Conservation (phyloP, 1,284 basidiomycete genomes). For the Coriolopsis trogii region DNA sequence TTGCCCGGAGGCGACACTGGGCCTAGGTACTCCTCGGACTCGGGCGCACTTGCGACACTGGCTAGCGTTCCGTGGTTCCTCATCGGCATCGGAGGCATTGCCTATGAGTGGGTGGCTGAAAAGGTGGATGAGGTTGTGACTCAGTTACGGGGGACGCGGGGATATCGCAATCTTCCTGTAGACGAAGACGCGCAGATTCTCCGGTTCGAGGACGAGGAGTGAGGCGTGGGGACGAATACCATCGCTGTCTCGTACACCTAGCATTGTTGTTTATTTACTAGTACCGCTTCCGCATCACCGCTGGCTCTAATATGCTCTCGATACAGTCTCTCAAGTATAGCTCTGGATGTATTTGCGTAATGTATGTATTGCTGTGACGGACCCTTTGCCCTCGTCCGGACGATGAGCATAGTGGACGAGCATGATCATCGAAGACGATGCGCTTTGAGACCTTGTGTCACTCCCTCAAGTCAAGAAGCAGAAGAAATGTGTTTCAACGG, state of each 20-base stretch:
- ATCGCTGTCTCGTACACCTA: constrained; percentile 6
- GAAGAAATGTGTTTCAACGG: no score
- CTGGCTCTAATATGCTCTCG: constrained; percentile 8
- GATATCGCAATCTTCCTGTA: constrained; percentile 83
- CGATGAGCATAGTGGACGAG: no score
- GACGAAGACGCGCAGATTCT: constrained; percentile 90
- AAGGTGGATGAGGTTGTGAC: constrained; percentile 47
- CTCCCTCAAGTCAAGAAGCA: no score
- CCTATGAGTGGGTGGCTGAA: constrained; percentile 65
- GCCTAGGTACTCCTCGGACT: constrained; percentile 45
- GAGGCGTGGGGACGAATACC: constrained; percentile 1
- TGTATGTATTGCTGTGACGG: background rate
- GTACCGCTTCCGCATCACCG: background rate
- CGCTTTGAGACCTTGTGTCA: no score
- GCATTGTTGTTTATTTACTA: constrained; percentile 15
- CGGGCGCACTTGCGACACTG: constrained; percentile 66
- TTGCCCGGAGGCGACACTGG: constrained; percentile 62
- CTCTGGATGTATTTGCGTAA: constrained; percentile 5
- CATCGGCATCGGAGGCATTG: constrained; percentile 75
- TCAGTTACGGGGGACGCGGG: constrained; percentile 55
- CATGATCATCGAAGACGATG: no score
- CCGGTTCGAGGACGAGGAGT: constrained; percentile 81
- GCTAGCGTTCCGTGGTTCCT: constrained; percentile 89
- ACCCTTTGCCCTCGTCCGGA: background rate
- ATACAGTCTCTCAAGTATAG: constrained; percentile 4